Base-by-base conservation (phyloP, 495 filamentous ascomycete genomes). In the Evernia prunastri region DNA sequence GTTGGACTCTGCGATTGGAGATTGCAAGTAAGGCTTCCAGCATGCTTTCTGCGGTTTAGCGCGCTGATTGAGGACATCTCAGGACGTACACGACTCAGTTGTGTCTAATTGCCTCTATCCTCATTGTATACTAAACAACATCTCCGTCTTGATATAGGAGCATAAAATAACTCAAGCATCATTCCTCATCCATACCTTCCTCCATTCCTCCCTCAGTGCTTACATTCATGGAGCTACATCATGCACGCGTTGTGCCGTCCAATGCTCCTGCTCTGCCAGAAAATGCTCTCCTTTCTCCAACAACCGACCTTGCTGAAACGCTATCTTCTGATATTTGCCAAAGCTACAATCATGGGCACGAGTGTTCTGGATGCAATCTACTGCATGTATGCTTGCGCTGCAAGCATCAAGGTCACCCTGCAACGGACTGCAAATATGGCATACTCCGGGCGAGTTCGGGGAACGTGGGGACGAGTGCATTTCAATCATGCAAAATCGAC, bases 241-340 rank as follows among this genome's bases (percentile, higher is more conserved):
- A 71, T 74, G 58, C 69, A 66, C 69, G 69, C 58, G 70, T 79
- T 9, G 65, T 79, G 36, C 76, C 72, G 7, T 79, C 77, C 12
- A 77, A 80, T 62, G 75, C 73, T 63, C 75, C 77, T 49, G 69
- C 69, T 18, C 54, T 69, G 23, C 56, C 54, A 27, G 54, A 63
- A 57, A 18, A 42, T 56, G 40, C 53, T 56, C 54, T 58, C 29
- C 42, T 20, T 23, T 56, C 33, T 60, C 51, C 57, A 45, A 59
- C 59, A 62, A 63, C 29, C 58, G 70, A 60, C 67, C 71, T 11
- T 63, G 23, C 33, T 6, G 60, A 63, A 15, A 53, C 43, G 37
- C 36, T 25, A 59, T 40, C 47, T 11, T 25, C 61, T 36, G 53
- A 56, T 3, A 37, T 60, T 15, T 59, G 43, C 58, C 39, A 59